A percentile compares a stretch with the other conserved stretches of the same genome.
Conservation (phyloP, 805 yeast species). For the Candida silvatica region DNA sequence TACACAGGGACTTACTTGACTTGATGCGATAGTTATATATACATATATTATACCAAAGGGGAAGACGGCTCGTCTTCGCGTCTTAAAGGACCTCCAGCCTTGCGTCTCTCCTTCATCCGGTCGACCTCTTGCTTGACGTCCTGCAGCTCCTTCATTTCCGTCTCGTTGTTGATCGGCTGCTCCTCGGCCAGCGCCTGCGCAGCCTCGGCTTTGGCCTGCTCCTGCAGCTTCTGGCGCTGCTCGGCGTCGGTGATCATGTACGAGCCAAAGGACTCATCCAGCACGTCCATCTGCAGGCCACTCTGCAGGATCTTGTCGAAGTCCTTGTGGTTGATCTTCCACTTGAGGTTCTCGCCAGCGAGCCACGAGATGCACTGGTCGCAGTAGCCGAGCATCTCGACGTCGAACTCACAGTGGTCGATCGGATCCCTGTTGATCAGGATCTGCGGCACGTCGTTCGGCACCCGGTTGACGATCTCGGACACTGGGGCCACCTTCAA, state of each 20-base stretch:
- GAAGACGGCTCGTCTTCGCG: too few relatives aligned
- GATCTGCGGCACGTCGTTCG: constrained; percentile 72
- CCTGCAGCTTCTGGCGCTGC: constrained; percentile 12
- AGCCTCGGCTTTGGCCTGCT: constrained; percentile 3
- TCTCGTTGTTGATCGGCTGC: background rate
- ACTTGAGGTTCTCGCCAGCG: constrained; percentile 39
- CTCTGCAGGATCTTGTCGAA: constrained; percentile 28
- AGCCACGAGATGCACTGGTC: constrained; percentile 73
- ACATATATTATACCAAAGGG: too few relatives aligned
- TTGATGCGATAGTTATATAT: too few relatives aligned
- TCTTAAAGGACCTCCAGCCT: too few relatives aligned
- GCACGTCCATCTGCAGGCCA: constrained; percentile 20
- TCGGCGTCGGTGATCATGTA: constrained; percentile 25
- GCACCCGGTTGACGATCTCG: constrained; percentile 70
- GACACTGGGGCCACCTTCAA: constrained; percentile 89
- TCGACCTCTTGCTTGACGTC: background rate
- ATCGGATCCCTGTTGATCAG: constrained; percentile 73
- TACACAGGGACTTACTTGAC: too few relatives aligned
- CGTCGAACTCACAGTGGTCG: constrained; percentile 70
- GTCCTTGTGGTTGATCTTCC: constrained; percentile 54
- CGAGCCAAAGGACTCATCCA: constrained; percentile 26
- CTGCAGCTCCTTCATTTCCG: background rate
- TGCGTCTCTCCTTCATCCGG: too few relatives aligned
- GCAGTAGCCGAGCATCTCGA: constrained; percentile 68
- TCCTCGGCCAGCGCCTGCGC: background rate